Evolutionary conservation across 2,329 filamentous ascomycete species (phyloP), one percentile per base, ranked within the genome.

Genomic region (Parascedosporium putredinis): DNA sequence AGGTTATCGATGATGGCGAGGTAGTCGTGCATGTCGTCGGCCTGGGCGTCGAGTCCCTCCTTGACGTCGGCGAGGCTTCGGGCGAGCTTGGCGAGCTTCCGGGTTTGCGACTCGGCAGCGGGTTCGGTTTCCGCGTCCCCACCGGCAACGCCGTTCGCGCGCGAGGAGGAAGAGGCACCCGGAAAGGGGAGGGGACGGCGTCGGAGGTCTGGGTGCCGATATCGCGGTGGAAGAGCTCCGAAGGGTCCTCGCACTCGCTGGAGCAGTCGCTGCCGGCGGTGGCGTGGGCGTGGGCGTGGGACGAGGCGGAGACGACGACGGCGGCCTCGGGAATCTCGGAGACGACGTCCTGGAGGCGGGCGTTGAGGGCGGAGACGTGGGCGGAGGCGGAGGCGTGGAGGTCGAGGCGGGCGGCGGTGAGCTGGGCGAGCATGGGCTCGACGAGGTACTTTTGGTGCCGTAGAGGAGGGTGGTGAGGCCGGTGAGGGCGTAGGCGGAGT

Each of bases 211-310:
- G 87, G 1, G 86, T 86, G 55, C 85, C 86, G 52, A 88, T 76
- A 60, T 93, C 87, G 43, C 86, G 79, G 63, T 90, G 86, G 66
- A 88, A 93, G 54, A 90, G 76, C 64, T 91, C 86, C 1, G 83
- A 81, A 1, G 87, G 86, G 57, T 84, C 81, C 53, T 77, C 76
- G 51, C 68, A 71, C 23, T 73, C 74, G 58, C 69, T 74, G 7
- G 33, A 36, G n/a, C 63, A 64, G 40, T 62, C 57, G 52, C 68
- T 69, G 27, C 61, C 62, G 14, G 56, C 54, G 4, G 50, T 53
- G 23, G 47, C 34, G 9, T 51, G 51, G 14, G 25, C 50, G 51
- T 36, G 50, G 42, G 48, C 48, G 6, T 25, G 61, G 18, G 55
- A 49, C 12, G 54, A 51, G 7, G 50, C 48, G n/a, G n/a, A n/a